Percentiles rank a stretch among this genome's conserved stretches.
These are phyloP conservation scores for Dimocarpus longan DNA, from an alignment of 345 rosid species.

Conservation along the genomic window DNA sequence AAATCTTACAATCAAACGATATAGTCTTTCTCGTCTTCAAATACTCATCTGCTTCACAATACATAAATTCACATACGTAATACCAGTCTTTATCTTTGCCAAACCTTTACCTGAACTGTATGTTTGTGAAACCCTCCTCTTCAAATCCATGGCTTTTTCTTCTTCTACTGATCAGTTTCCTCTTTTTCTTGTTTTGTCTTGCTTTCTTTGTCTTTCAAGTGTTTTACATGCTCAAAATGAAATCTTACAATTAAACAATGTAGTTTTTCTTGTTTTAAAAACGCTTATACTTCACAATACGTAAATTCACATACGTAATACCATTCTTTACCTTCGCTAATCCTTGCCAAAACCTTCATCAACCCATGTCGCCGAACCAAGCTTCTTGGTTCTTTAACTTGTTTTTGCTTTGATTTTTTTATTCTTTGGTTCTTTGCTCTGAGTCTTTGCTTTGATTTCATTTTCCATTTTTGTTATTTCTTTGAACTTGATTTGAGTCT, in stretches of 20 bases:
- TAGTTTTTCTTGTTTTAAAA: conserved; percentile 53
- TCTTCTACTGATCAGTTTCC: conserved; percentile 14
- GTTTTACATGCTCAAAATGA: conserved; percentile 27
- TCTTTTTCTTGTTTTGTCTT: conserved; percentile 24
- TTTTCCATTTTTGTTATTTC: too few relatives aligned
- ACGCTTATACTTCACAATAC: conserved; percentile 62
- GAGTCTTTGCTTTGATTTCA: too few relatives aligned
- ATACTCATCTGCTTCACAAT: conserved; percentile 64
- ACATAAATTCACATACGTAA: conserved; percentile 24
- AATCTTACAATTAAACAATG: conserved; percentile 8
- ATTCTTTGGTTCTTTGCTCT: too few relatives aligned
- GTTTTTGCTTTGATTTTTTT: too few relatives aligned
- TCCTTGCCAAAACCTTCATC: too few relatives aligned
- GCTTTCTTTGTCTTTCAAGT: not conserved
- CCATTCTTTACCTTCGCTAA: too few relatives aligned
- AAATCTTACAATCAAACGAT: conserved; percentile 13
- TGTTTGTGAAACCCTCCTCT: not conserved
- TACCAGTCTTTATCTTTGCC: too few relatives aligned
- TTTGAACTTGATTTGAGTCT: too few relatives aligned
- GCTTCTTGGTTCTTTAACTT: too few relatives aligned
- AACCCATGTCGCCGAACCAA: too few relatives aligned
- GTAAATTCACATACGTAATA: conserved; percentile 3
- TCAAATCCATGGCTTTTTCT: conserved; percentile 35
- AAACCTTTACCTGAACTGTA: too few relatives aligned
- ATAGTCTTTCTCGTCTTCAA: conserved; percentile 45